Evolutionary conservation across 2,329 filamentous ascomycete genomes (phyloP).

Genomic region (Botrytis deweyae): DNA sequence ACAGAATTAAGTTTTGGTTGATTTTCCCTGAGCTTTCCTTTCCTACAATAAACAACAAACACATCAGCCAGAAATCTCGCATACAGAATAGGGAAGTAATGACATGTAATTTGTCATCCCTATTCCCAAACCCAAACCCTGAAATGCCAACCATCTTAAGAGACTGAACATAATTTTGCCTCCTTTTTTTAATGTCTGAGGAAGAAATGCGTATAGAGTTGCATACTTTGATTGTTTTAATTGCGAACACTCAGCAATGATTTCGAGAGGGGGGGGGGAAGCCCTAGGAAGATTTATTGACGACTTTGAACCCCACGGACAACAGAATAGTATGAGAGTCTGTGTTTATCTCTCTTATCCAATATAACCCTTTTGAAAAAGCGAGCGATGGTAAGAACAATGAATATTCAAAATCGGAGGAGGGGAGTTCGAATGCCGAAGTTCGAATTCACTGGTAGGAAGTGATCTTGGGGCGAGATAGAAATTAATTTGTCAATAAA

Average conservation of each 20-base stretch:
- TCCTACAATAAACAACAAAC: conserved; percentile 19
- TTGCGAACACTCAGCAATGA: conserved; percentile 17
- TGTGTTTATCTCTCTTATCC: conserved; percentile 18
- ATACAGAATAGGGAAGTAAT: conserved; percentile 20
- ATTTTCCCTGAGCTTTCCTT: conserved; percentile 6
- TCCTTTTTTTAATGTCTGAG: conserved; percentile 2
- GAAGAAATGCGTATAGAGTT: background rate
- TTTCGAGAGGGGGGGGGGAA: conserved; percentile 9
- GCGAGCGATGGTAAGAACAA: background rate
- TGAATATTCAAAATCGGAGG: conserved; percentile 11
- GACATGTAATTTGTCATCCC: conserved; percentile 23
- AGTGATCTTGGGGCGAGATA: background rate
- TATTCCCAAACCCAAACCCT: conserved; percentile 16
- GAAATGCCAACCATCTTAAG: conserved; percentile 15
- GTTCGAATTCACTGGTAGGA: background rate
- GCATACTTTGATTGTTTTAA: conserved; percentile 14
- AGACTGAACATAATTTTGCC: conserved; percentile 7
- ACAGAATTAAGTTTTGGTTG: conserved; percentile 4
- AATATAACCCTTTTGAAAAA: background rate
- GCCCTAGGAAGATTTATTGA: conserved; percentile 19
- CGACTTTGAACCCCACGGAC: conserved; percentile 18
- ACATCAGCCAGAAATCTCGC: conserved; percentile 18
- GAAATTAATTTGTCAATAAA: conserved; percentile 7
- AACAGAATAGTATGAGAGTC: conserved; percentile 10
- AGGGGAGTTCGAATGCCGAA: background rate